phyloP scores from a whole-genome alignment of 1,284 basidiomycete genomes.

The Ganoderma meredithae region DNA sequence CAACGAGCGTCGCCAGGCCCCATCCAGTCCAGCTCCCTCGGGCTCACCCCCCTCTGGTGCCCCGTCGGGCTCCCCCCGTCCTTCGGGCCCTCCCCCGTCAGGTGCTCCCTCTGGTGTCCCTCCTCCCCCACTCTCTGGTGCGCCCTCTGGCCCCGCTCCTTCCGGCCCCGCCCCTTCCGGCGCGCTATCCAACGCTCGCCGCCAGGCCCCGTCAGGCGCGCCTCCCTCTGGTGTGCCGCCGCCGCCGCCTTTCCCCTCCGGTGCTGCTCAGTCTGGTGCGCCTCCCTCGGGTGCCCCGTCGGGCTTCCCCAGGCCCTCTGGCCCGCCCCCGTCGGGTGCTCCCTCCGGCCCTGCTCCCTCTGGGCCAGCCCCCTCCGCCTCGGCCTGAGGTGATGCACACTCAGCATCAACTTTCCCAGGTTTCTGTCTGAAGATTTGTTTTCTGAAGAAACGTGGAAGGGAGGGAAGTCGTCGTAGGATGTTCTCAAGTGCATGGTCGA shows the following conservation, averaged over 20 bases:
- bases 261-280: neutral
- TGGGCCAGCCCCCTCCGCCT: neutral
- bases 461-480: neutral
- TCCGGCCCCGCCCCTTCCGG: neutral
- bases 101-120: neutral
- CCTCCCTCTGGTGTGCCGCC: neutral
- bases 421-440: neutral
- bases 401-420: neutral
- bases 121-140: neutral
- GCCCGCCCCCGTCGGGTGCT: neutral
- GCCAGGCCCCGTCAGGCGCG: neutral
- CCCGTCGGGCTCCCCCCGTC: neutral
- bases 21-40: neutral
- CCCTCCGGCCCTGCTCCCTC: conserved; percentile 1
- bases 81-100: neutral
- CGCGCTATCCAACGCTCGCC: neutral
- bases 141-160: neutral
- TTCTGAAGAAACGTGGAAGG: neutral
- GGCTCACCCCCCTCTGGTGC: neutral
- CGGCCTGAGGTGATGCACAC: neutral
- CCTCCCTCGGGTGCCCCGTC: neutral
- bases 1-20: neutral
- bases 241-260: neutral
- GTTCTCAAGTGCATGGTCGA: neutral
- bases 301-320: conserved; percentile 1